Base-by-base conservation (phyloP, 1,284 basidiomycete species). In the Moesziomyces aphidis region DNA sequence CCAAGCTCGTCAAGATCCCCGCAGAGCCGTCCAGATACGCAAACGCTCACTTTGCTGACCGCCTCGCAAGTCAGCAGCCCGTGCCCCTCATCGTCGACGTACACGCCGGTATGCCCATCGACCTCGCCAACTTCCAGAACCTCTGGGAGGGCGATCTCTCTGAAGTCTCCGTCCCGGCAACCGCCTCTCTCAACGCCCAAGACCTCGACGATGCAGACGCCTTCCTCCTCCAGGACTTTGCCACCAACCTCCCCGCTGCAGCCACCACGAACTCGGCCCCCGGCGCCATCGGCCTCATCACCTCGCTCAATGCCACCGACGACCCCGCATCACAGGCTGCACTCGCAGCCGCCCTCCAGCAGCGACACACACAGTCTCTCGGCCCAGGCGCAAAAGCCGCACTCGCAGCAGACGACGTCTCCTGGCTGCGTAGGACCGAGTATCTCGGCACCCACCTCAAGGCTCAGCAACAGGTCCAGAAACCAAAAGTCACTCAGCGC, bases 401-500 rank as follows among this genome's bases (percentile, higher is more conserved):
- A 0, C 69, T 75, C 28, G 66, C 61, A 22, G 76, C 80, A 17
- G 73, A 76, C 53, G 75, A 79, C 23, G 79, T 83, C 55, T 80
- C 80, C 13, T 84, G 83, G 83, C 75, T 84, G 6, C 66, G 82
- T 13, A 65, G 81, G 19, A 84, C 83, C 10, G 82, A 84, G 47
- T 83, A 83, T 45, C 76, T 84, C 39, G 74, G 77, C 31, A 77
- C 78, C 6, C 79, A 83, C 47, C 76, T 78, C 47, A 78, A 72
- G 43, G 63, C 62, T 31, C 78, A 78, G 62, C 63, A 76, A 22
- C 55, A 61, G 21, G 63, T 73, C 10, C 67, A 68, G 7, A 74
- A 76, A 56, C 65, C 71, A 45, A 61, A 69, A 44, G 56, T 65
- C 22, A 51, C 61, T 48, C 67, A 77, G 46, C 51, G 50, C 42